phyloP scores from a whole-genome alignment of 345 rosid genomes.

The Eucalyptus cloeziana region DNA sequence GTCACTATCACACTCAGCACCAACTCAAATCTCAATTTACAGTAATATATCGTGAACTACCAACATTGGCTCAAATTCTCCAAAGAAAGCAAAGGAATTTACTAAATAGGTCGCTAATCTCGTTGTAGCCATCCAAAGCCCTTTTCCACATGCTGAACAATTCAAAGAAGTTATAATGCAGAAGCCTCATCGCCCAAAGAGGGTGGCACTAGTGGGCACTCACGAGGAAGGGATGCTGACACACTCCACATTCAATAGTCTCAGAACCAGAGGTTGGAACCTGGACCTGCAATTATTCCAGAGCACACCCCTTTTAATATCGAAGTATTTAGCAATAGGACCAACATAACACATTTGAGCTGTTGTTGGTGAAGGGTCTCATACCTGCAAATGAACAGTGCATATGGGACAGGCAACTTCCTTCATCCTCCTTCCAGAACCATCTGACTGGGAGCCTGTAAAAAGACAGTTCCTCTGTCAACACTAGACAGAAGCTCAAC shows the following conservation, averaged over 20 bases:
- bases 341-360: neutral
- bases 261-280: constrained; percentile 98
- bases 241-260: constrained; percentile 97
- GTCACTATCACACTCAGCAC: neutral
- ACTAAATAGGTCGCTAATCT: neutral
- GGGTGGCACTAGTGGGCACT: constrained; percentile 54
- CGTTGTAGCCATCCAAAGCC: neutral
- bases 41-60: neutral
- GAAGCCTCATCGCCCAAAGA: neutral
- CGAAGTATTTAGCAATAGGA: neutral
- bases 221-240: constrained; percentile 94
- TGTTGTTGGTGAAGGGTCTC: neutral
- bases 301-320: neutral
- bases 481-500: neutral
- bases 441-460: constrained; percentile 56
- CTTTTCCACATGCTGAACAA: neutral
- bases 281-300: constrained; percentile 56
- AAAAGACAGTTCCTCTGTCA: neutral
- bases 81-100: neutral
- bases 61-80: neutral
- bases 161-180: neutral
- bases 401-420: constrained; percentile 99
- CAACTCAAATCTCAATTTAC: neutral
- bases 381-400: constrained; percentile 95
- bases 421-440: constrained; percentile 77